Conservation (phyloP, 139 green algal species). For the Diplosphaera chodatii region DNA sequence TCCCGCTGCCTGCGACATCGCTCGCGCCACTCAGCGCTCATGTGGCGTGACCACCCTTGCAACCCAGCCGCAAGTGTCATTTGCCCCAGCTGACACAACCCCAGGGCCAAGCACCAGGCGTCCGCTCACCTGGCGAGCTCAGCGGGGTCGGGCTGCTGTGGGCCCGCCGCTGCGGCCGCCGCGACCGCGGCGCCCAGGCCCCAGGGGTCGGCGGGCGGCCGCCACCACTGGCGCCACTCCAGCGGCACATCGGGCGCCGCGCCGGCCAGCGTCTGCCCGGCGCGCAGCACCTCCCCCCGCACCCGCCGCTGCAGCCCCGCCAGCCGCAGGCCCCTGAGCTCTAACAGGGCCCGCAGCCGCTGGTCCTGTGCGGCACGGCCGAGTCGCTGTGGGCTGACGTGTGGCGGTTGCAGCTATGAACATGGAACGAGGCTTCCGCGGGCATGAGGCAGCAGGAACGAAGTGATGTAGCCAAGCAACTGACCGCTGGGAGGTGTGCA, state of each 20-base stretch:
- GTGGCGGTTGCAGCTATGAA: too few relatives aligned
- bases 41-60: too few relatives aligned
- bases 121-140: background rate
- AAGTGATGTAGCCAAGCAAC: too few relatives aligned
- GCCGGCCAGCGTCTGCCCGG: background rate
- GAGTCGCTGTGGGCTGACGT: too few relatives aligned
- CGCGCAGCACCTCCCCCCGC: background rate
- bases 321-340: conserved; percentile 13
- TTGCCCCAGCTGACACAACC: too few relatives aligned
- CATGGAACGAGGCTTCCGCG: too few relatives aligned
- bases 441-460: too few relatives aligned
- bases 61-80: too few relatives aligned
- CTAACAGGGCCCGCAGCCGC: conserved; percentile 4
- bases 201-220: background rate
- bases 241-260: background rate
- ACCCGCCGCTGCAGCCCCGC: conserved; percentile 8
- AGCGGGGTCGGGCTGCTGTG: too few relatives aligned
- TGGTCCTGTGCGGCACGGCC: background rate
- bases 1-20: background rate
- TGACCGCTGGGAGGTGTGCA: background rate
- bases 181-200: conserved; percentile 6
- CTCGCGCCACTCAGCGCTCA: too few relatives aligned
- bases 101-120: too few relatives aligned
- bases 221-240: conserved; percentile 17
- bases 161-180: background rate